These are phyloP conservation scores for Candida chauliodis DNA, from an alignment of 805 yeast species.

Conservation along the genomic window DNA sequence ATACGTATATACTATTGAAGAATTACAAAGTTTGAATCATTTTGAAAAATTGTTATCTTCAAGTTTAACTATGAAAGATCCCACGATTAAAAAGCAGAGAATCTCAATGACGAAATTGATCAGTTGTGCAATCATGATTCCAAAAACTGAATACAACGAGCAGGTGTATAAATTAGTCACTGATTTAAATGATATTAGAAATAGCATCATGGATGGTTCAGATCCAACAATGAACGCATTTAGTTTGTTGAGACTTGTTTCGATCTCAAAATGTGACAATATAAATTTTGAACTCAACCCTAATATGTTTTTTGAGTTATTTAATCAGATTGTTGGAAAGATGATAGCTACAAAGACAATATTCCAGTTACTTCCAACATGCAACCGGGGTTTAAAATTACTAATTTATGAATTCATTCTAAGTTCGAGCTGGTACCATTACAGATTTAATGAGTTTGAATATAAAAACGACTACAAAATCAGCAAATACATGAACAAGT, in stretches of 20 bases:
- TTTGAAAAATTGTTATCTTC: too few species aligned
- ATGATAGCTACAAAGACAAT: conserved; percentile 38
- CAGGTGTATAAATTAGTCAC: conserved; percentile 22
- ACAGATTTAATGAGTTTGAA: conserved; percentile 24
- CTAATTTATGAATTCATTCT: conserved; percentile 39
- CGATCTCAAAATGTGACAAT: conserved; percentile 21
- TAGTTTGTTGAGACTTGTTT: conserved; percentile 11
- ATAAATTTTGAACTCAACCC: conserved; percentile 15
- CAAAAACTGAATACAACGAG: conserved; percentile 14
- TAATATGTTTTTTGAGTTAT: conserved; percentile 14
- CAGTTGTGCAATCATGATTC: conserved; percentile 11
- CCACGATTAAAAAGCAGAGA: conserved; percentile 5
- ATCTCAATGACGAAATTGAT: conserved; percentile 14
- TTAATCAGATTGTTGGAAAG: conserved; percentile 36
- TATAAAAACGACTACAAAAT: conserved; percentile 1
- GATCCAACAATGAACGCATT: conserved; percentile 17
- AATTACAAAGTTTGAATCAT: background rate
- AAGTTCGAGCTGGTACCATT: conserved; percentile 45
- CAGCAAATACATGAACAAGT: conserved; percentile 11
- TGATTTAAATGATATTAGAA: conserved; percentile 15
- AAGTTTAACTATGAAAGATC: background rate
- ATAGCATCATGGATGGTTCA: background rate
- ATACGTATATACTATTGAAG: background rate
- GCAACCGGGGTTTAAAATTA: conserved; percentile 19
- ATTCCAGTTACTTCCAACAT: conserved; percentile 23